A percentile compares a stretch with the other conserved stretches of the same genome.
These are phyloP conservation scores for Ophiobolus disseminans DNA, from an alignment of 2,329 filamentous ascomycete species.

Conservation along the genomic window DNA sequence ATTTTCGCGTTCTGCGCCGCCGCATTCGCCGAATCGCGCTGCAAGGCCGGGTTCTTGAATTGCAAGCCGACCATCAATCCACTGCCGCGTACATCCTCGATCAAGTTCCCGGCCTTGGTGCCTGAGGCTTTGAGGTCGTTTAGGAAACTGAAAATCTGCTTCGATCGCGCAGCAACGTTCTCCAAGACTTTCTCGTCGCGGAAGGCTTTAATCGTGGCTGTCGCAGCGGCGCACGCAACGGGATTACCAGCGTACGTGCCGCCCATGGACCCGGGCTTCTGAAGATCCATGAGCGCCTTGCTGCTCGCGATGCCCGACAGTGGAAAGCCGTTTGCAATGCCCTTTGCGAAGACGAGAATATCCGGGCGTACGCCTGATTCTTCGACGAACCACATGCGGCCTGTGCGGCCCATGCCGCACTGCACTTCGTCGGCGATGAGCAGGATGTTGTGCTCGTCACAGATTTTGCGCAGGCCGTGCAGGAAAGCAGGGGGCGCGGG, in stretches of 20 bases:
- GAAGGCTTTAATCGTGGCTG: constrained; percentile 33
- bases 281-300: constrained; percentile 35
- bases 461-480: constrained; percentile 49
- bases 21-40: constrained; percentile 29
- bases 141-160: constrained; percentile 36
- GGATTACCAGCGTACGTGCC: constrained; percentile 41
- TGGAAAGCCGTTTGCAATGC: constrained; percentile 40
- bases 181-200: constrained; percentile 37
- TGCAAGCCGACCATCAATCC: constrained; percentile 40
- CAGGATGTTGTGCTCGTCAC: constrained; percentile 54
- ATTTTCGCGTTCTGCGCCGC: constrained; percentile 18
- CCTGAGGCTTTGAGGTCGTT: constrained; percentile 29
- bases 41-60: constrained; percentile 26
- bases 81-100: constrained; percentile 36
- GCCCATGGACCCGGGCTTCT: constrained; percentile 40
- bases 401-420: constrained; percentile 54
- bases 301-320: constrained; percentile 37
- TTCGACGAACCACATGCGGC: constrained; percentile 54
- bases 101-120: constrained; percentile 35
- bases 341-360: constrained; percentile 52
- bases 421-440: constrained; percentile 55
- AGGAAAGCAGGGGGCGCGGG: constrained; percentile 40
- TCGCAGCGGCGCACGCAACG: constrained; percentile 38
- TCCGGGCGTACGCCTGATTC: constrained; percentile 54
- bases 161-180: constrained; percentile 35